A percentile compares a stretch with the other conserved stretches of the same genome.
Evolutionary conservation across 2,329 filamentous ascomycete species (phyloP).

Genomic region (Fusarium anthophilum): DNA sequence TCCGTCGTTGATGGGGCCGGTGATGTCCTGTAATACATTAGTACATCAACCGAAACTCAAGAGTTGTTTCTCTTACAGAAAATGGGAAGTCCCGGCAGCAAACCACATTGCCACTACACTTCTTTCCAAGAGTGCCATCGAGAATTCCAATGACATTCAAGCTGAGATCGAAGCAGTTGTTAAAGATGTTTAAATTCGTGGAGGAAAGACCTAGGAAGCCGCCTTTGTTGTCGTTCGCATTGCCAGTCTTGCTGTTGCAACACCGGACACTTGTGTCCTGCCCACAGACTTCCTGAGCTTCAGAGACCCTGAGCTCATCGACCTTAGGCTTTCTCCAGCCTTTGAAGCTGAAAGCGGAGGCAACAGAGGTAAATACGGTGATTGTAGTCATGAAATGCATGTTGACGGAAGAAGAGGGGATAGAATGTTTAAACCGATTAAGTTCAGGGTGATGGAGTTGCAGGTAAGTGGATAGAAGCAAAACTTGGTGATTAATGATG

Average conservation of each 20-base stretch:
- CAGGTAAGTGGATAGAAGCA: background rate
- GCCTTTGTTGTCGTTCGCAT: background rate
- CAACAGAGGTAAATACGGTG: background rate
- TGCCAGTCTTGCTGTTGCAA: background rate
- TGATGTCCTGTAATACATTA: background rate
- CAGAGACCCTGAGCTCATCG: background rate
- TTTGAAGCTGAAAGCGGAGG: background rate
- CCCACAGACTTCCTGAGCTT: background rate
- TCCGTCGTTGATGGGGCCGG: background rate
- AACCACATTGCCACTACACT: background rate
- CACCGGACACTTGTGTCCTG: background rate
- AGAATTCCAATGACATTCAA: background rate
- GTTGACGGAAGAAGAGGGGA: accelerated
- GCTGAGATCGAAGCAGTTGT: background rate
- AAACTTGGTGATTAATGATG: background rate
- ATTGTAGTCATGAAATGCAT: background rate
- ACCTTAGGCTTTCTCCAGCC: background rate
- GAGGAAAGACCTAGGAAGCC: background rate
- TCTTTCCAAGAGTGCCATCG: background rate
- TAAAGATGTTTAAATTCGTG: background rate
- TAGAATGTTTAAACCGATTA: background rate
- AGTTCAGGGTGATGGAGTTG: background rate
- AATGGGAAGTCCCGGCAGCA: background rate
- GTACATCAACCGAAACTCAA: background rate
- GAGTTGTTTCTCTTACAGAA: background rate